Percentiles rank a stretch among this genome's conserved stretches.
Evolutionary conservation across 441 rosid species (phyloP).

Genomic region (Adansonia rubrostipa): DNA sequence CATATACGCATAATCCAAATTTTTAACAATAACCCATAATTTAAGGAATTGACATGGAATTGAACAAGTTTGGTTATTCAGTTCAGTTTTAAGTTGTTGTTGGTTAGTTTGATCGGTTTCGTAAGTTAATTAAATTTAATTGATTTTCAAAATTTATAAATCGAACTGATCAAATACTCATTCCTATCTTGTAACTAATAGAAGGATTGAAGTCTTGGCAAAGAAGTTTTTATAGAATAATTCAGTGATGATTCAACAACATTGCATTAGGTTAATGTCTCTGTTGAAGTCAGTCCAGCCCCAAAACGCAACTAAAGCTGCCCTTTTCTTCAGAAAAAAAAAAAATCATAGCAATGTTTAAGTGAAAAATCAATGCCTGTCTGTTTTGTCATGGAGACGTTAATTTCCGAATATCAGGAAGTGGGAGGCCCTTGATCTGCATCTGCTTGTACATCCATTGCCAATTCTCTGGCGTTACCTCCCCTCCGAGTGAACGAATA

Average conservation of each 20-base stretch:
- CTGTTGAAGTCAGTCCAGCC: slow-evolving; percentile 13
- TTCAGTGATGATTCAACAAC: slow-evolving; percentile 10
- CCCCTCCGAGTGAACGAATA: slow-evolving; percentile 83
- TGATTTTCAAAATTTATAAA: too few relatives aligned
- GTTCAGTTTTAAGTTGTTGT: too few relatives aligned
- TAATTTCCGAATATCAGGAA: slow-evolving; percentile 49
- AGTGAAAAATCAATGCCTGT: neutral
- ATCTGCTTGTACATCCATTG: slow-evolving; percentile 87
- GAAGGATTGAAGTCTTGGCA: neutral
- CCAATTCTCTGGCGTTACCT: slow-evolving; percentile 86
- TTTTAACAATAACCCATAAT: too few relatives aligned
- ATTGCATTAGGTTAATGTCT: slow-evolving; percentile 9
- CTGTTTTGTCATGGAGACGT: slow-evolving; percentile 18
- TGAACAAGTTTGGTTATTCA: too few relatives aligned
- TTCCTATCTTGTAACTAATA: neutral
- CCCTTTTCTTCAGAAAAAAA: slow-evolving; percentile 24
- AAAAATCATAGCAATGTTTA: neutral
- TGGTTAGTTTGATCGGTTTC: too few relatives aligned
- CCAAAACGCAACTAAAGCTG: slow-evolving; percentile 36
- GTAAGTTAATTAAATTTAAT: too few relatives aligned
- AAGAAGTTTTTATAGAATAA: slow-evolving; percentile 15
- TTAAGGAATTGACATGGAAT: too few relatives aligned
- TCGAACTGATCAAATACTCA: too few relatives aligned
- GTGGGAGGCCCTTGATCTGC: slow-evolving; percentile 66
- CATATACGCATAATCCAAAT: too few relatives aligned